Percentiles rank a stretch among this genome's conserved stretches.
These are phyloP conservation scores for Euphrasia arctica DNA, from an alignment of 305 asterid species.

Conservation along the genomic window DNA sequence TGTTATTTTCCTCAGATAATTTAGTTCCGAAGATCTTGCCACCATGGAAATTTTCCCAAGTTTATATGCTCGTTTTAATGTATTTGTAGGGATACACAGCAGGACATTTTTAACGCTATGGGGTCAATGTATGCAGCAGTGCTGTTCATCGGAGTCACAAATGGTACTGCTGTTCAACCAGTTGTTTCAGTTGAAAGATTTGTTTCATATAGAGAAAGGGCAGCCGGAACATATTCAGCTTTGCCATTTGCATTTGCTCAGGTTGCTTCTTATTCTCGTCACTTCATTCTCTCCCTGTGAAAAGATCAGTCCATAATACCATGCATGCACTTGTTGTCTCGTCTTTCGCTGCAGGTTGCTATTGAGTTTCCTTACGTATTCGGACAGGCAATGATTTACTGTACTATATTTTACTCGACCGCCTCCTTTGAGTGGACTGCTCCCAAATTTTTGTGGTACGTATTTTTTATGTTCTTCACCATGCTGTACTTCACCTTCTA, in stretches of 20 bases:
- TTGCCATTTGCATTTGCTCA: constrained; percentile 91
- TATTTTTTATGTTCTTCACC: constrained; percentile 76
- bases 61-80: constrained; percentile 30
- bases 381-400: constrained; percentile 66
- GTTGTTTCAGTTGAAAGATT: constrained; percentile 94
- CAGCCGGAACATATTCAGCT: constrained; percentile 97
- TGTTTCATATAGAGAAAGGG: constrained; percentile 93
- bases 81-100: constrained; percentile 66
- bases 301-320: not conserved
- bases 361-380: constrained; percentile 89
- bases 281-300: constrained; percentile 11
- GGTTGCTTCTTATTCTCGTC: constrained; percentile 41
- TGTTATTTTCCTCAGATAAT: not conserved
- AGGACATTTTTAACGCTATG: constrained; percentile 91
- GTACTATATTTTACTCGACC: constrained; percentile 73
- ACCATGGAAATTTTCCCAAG: not conserved
- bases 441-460: constrained; percentile 68
- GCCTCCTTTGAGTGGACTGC: constrained; percentile 81
- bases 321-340: not conserved
- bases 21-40: constrained; percentile 6
- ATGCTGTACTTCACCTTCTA: constrained; percentile 89
- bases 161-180: constrained; percentile 89
- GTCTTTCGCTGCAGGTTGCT: constrained; percentile 70
- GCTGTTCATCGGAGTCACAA: constrained; percentile 78
- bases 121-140: constrained; percentile 94